Conservation (phyloP, 2,329 filamentous ascomycete genomes). For the Fusarium brevicatenulatum region DNA sequence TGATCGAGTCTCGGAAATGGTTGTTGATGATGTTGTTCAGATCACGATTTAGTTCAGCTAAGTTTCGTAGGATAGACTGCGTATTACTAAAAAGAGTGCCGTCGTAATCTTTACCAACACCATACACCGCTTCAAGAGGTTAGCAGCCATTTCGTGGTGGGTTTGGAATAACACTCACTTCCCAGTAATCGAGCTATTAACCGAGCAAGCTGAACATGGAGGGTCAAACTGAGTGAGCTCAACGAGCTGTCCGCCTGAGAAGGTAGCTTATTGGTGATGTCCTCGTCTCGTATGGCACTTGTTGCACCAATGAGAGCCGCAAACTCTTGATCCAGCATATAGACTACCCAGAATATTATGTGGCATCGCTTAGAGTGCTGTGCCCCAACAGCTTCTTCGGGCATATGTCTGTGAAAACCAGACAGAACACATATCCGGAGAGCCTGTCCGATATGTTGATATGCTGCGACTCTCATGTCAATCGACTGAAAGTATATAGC, state of each 20-base stretch:
- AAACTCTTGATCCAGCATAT: conserved; percentile 46
- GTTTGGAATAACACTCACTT: not conserved
- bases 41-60: conserved; percentile 43
- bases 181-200: conserved; percentile 39
- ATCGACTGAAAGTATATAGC: conserved; percentile 54
- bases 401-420: conserved; percentile 45
- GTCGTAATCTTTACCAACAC: conserved; percentile 44
- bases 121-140: conserved; percentile 36
- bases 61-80: conserved; percentile 42
- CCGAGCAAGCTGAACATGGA: conserved; percentile 43
- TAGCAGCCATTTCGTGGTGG: accelerated
- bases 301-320: conserved; percentile 44
- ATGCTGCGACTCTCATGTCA: conserved; percentile 53
- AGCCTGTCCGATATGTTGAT: conserved; percentile 51
- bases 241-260: conserved; percentile 44
- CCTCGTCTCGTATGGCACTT: conserved; percentile 44
- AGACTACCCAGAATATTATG: conserved; percentile 46
- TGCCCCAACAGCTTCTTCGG: conserved; percentile 32
- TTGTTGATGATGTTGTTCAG: conserved; percentile 42
- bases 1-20: conserved; percentile 45
- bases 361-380: conserved; percentile 44
- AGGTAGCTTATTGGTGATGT: conserved; percentile 45
- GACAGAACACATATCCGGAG: conserved; percentile 48
- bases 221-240: conserved; percentile 38
- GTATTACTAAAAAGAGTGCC: conserved; percentile 44